These are phyloP conservation scores for Ploettnerulaceae sp. DNA, from an alignment of 2,329 filamentous ascomycete genomes.

Conservation along the genomic window DNA sequence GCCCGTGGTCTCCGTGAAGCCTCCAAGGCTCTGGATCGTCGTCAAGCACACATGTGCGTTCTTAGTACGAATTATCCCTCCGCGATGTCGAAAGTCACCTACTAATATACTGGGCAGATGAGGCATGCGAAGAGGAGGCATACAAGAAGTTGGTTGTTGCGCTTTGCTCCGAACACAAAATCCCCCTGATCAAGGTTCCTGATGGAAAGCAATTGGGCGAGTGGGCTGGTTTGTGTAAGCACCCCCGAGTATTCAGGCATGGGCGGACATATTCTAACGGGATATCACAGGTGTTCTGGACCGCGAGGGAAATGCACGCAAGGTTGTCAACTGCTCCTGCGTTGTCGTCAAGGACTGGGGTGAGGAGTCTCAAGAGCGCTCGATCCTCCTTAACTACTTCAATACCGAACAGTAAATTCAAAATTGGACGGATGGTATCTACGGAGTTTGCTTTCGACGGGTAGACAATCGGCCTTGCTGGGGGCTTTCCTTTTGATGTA, in stretches of 20 bases:
- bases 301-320: conserved; percentile 98
- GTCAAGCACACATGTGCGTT: conserved; percentile 99
- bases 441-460: conserved; percentile 30
- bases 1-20: conserved; percentile 97
- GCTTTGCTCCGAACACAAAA: conserved; percentile 99
- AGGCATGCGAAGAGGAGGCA: conserved; percentile 99
- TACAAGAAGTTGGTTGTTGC: conserved; percentile 99
- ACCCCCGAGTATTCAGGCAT: conserved; percentile 3
- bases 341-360: conserved; percentile 99
- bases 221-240: conserved; percentile 99
- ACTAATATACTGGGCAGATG: conserved; percentile 46
- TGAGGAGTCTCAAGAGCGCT: conserved; percentile 99
- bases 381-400: conserved; percentile 99
- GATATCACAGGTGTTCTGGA: conserved; percentile 76
- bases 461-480: conserved; percentile 30
- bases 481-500: conserved; percentile 31
- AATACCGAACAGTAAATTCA: conserved; percentile 71
- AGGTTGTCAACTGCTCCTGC: conserved; percentile 99
- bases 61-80: conserved; percentile 48
- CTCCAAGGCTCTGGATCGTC: conserved; percentile 96
- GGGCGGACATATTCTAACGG: conserved; percentile 23
- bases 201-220: conserved; percentile 99
- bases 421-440: conserved; percentile 19
- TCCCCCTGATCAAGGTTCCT: conserved; percentile 98
- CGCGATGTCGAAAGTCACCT: not conserved